phyloP scores from a whole-genome alignment of 352 stramenopile species.

The Phytophthora podocarpi region DNA sequence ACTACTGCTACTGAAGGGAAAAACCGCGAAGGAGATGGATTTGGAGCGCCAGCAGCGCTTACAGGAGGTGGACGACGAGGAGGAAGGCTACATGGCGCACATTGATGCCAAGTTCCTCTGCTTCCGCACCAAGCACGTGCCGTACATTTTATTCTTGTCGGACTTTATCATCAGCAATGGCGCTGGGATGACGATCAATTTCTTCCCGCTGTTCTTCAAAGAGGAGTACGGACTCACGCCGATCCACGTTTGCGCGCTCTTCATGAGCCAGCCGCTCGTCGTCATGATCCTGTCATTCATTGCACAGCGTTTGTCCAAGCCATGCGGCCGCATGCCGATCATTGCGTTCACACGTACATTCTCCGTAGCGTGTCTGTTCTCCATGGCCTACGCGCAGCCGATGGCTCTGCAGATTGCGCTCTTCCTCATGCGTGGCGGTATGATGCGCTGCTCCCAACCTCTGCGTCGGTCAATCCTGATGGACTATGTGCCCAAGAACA shows the following conservation, averaged over 20 bases:
- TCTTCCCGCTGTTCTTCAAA: slow-evolving; percentile 87
- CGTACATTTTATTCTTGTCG: slow-evolving; percentile 68
- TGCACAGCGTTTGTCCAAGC: slow-evolving; percentile 55
- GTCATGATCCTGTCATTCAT: slow-evolving; percentile 71
- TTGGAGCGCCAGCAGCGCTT: slow-evolving; percentile 34
- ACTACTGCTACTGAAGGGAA: slow-evolving; percentile 35
- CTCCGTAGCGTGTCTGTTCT: slow-evolving; percentile 67
- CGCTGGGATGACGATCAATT: slow-evolving; percentile 85
- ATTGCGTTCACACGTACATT: slow-evolving; percentile 65
- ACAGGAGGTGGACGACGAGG: slow-evolving; percentile 28
- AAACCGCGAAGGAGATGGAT: slow-evolving; percentile 34
- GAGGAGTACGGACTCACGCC: slow-evolving; percentile 77
- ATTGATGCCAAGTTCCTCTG: slow-evolving; percentile 58
- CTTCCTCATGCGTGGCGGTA: slow-evolving; percentile 81
- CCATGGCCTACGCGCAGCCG: slow-evolving; percentile 64
- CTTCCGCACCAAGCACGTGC: slow-evolving; percentile 71
- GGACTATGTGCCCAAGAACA: slow-evolving; percentile 77
- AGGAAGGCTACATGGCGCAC: slow-evolving; percentile 38
- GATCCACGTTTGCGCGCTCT: slow-evolving; percentile 74
- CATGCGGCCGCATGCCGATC: slow-evolving; percentile 70
- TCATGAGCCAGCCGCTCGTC: slow-evolving; percentile 68
- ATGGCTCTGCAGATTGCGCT: slow-evolving; percentile 64
- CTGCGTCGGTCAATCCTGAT: slow-evolving; percentile 79
- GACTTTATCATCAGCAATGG: slow-evolving; percentile 89
- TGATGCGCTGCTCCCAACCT: slow-evolving; percentile 86